Base-by-base conservation (phyloP, 176 grass and related monocot genomes). In the Aegilops umbellulata region DNA sequence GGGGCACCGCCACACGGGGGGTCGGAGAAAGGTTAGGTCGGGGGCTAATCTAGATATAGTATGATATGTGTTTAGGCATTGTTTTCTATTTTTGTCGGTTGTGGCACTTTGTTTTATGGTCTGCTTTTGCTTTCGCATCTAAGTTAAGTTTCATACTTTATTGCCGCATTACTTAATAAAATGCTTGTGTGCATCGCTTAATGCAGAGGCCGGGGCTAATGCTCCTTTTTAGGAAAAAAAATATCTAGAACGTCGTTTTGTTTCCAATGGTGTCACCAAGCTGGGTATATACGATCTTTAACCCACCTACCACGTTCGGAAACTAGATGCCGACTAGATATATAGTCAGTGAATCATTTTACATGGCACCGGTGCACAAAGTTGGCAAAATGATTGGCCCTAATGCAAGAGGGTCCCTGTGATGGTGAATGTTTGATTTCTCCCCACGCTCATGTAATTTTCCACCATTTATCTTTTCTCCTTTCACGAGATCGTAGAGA, bases 401-500 rank as follows among this genome's bases (percentile, higher is more conserved):
- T 46, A 73, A 71, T 41, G 4, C 32, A 42, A 2, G 19, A 62
- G 35, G 32, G 20, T 25, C 75, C 36, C 24, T 27, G 36, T n/a
- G 51, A 74, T 60, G 23, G 73, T 53, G 73, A 76, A 46, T 24
- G 49, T 58, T 62, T 46, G 8, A 46, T 80, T 80, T 19, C 36
- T 46, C 46, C 32, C n/a, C 49, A 47, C 16, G 46, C 66, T 72
- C 32, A 29, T 60, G 49, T 57, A 72, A 36, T 83, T 71, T 38
- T 57, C 47, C 23, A 31, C 24, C 42, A 19, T 9, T 29, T 51
- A 29, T 57, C 29, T 69, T 69, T 36, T 31, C 78, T n/a, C 41
- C 78, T 80, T 80, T 69, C 80, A 55, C 13, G 20, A 69, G 80
- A 82, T 69, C 22, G 39, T 67, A 35, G 20, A 70, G 65, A 57